Conservation (phyloP, 2,329 filamentous ascomycete species). For the Cladosporium phlei region DNA sequence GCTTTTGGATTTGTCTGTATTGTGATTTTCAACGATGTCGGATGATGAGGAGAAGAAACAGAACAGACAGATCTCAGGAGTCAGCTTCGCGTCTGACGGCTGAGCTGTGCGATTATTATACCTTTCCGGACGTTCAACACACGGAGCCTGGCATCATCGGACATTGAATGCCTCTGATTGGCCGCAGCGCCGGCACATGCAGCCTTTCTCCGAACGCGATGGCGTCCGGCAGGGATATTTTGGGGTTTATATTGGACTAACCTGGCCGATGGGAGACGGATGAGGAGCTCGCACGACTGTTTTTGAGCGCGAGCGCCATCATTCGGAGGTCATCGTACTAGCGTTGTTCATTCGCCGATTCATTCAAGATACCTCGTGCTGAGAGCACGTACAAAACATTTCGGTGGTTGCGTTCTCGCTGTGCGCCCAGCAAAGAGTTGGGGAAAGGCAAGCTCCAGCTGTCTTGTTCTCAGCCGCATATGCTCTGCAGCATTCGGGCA, state of each 20-base stretch:
- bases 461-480: too few species aligned
- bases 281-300: background rate
- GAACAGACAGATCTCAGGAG: constrained; percentile 7
- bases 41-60: background rate
- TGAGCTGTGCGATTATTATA: constrained; percentile 12
- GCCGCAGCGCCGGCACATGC: constrained; percentile 2
- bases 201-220: constrained; percentile 7
- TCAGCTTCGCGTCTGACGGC: constrained; percentile 3
- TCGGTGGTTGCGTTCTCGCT: too few species aligned
- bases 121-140: too few species aligned
- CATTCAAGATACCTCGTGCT: too few species aligned
- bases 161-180: constrained; percentile 7
- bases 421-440: too few species aligned
- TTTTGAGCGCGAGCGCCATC: too few species aligned
- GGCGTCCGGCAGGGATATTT: constrained; percentile 11
- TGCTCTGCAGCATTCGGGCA: too few species aligned
- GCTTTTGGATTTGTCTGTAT: background rate
- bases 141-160: constrained; percentile 10
- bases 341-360: too few species aligned
- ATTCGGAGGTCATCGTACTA: too few species aligned
- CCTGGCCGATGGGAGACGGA: background rate
- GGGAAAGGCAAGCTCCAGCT: too few species aligned
- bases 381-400: too few species aligned
- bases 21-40: background rate
- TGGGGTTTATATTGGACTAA: constrained; percentile 4